Evolutionary conservation across 202 grass and related monocot genomes (phyloP), one percentile per base, ranked within the genome.

Genomic region (Carex sylvatica): DNA sequence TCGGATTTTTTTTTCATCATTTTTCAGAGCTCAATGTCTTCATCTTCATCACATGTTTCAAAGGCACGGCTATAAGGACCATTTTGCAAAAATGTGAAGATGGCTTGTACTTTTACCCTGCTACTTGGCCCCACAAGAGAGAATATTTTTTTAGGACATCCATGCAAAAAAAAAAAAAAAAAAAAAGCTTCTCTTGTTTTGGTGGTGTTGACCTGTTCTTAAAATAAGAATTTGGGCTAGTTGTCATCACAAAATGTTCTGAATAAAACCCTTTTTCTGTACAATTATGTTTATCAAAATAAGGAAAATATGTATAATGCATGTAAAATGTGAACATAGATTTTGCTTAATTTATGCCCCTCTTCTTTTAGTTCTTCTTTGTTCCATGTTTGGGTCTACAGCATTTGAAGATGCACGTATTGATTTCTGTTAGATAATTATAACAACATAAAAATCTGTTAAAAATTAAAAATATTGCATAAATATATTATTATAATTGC

Each of bases 21-120:
- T 82, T 69, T 69, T n/a, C 63, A 82, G 80, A 82, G 44, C 24
- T 65, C 30, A 33, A 70, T 82, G 26, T 70, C 80, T 65, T 33
- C 30, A 20, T 51, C 59, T 52, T 53, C 61, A 67, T 82, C 80
- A 53, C 80, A 70, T 70, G 44, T 64, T 69, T 70, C 80, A 36
- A 82, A 62, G 80, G 80, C 80, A 33, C 80, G 80, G 8, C n/a
- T 82, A 6, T 82, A 70, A 82, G 44, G 9, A 63, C 7, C 33
- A 11, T 82, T 68, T 68, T 66, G 11, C 5, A 61, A 42, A 80
- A 54, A 31, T 16, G 8, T 68, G 61, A 33, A 54, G 13, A 69
- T 54, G 19, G 19, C 24, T 33, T 67, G 42, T 82, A 53, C 22
- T 19, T 61, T 54, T 67, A 49, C 63, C 11, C 59, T 47, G 49